Evolutionary conservation across 2,329 filamentous ascomycete species (phyloP), one percentile per base, ranked within the genome.

Genomic region (Phialophora chinensis): DNA sequence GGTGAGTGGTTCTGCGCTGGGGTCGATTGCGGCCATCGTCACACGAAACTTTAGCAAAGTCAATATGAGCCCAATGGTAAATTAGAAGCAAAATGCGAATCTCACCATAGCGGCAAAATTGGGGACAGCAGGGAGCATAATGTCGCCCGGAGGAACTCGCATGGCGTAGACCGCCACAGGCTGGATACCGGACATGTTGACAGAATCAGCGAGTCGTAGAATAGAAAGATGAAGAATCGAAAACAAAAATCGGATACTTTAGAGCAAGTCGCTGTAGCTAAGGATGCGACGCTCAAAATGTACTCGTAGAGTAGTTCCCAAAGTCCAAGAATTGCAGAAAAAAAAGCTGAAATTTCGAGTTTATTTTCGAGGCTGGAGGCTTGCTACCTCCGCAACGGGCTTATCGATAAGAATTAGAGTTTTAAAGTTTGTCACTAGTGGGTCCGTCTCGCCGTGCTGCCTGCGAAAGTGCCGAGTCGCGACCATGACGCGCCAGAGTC

Each of bases 21-120:
- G 95, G 78, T 99, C 94, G 78, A 99, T 90, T 72, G 95, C 95
- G 75, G 96, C 95, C 95, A 99, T 99, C 75, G 93, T 98, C 77
- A 99, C 92, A 79, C 92, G 92, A 83, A 97, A 96, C 93, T 97
- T 75, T 12, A 27, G 31, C 42, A 54, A 60, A 50, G 62, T 62
- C 38, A 66, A 54, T 23, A 47, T 35, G 17, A 8, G 42, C 23
- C 12, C 27, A 29, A 38, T 49, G 14, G 49, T 35, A 6, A 56
- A 31, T 49, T 62, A 38, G 57, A 57, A 60, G 52, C 61, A 55
- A 60, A 38, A 60, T 49, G 62, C 17, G 35, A 56, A 60, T 87
- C 91, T 85, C 85, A 96, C 92, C 79, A 91, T 91, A 68, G 92
- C 91, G 77, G 91, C 91, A 75, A 94, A 90, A 73, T 94, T 89